Conservation (phyloP, 129 eudicot genomes). For the Flaveria trinervia region DNA sequence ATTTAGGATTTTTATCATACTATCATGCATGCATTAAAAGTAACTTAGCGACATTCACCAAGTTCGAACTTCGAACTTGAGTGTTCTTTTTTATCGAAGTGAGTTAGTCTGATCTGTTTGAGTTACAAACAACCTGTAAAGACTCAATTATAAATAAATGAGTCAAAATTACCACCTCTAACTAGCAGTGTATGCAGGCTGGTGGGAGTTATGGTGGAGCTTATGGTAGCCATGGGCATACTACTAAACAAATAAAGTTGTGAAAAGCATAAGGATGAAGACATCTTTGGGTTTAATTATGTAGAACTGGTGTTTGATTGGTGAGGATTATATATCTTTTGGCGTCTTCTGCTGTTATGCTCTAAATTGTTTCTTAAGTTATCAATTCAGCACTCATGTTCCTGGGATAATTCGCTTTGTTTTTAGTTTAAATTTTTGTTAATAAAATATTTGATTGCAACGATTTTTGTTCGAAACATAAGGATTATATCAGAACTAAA, state of each 20-base stretch:
- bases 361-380: not conserved
- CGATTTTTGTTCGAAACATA: too few relatives aligned
- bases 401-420: too few relatives aligned
- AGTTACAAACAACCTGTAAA: not conserved
- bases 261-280: slow-evolving; percentile 15
- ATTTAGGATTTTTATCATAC: not conserved
- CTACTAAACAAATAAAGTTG: slow-evolving; percentile 14
- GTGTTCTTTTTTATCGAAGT: not conserved
- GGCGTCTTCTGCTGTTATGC: not conserved
- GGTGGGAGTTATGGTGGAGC: slow-evolving; percentile 34
- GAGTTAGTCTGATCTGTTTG: not conserved
- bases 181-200: slow-evolving; percentile 26
- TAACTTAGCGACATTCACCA: not conserved
- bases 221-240: slow-evolving; percentile 14
- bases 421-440: too few relatives aligned
- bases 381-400: too few relatives aligned
- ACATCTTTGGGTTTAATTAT: not conserved
- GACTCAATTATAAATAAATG: not conserved
- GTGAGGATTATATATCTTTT: not conserved
- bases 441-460: too few relatives aligned
- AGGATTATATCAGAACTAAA: too few relatives aligned
- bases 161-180: not conserved
- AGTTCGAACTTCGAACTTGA: not conserved
- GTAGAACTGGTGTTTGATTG: not conserved
- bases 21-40: not conserved